phyloP scores from a whole-genome alignment of 1,139 yeast genomes.

The Taphrina deformans region DNA sequence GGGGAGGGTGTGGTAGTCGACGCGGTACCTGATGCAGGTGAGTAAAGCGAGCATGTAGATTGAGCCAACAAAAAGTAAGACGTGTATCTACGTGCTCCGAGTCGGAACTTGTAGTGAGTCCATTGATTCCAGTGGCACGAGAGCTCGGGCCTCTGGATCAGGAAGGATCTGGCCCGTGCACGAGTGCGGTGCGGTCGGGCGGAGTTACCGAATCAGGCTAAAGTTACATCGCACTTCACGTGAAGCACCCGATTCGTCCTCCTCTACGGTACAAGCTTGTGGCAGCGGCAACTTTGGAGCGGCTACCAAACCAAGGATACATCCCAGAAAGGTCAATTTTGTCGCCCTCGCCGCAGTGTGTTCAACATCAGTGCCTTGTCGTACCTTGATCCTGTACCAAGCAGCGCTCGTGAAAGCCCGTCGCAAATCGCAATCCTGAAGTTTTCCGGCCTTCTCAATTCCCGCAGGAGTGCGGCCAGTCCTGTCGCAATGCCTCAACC shows the following conservation, averaged over 20 bases:
- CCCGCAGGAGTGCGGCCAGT: slow-evolving; percentile 10
- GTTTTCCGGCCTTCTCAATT: not conserved
- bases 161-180: too few relatives aligned
- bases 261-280: too few relatives aligned
- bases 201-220: not conserved
- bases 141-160: too few relatives aligned
- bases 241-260: not conserved
- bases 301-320: not conserved
- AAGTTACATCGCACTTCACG: not conserved
- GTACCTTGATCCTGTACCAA: not conserved
- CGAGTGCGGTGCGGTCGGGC: too few relatives aligned
- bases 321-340: slow-evolving; percentile 3
- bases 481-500: slow-evolving; percentile 8
- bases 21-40: not conserved
- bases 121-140: too few relatives aligned
- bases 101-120: too few relatives aligned
- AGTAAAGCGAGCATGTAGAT: not conserved
- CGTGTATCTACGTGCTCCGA: too few relatives aligned
- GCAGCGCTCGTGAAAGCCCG: not conserved
- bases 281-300: not conserved
- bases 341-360: not conserved
- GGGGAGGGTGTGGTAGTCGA: slow-evolving; percentile 10
- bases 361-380: not conserved
- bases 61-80: not conserved
- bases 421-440: not conserved